phyloP scores from a whole-genome alignment of 2,329 filamentous ascomycete genomes.

The Gnomoniopsis smithogilvyi region DNA sequence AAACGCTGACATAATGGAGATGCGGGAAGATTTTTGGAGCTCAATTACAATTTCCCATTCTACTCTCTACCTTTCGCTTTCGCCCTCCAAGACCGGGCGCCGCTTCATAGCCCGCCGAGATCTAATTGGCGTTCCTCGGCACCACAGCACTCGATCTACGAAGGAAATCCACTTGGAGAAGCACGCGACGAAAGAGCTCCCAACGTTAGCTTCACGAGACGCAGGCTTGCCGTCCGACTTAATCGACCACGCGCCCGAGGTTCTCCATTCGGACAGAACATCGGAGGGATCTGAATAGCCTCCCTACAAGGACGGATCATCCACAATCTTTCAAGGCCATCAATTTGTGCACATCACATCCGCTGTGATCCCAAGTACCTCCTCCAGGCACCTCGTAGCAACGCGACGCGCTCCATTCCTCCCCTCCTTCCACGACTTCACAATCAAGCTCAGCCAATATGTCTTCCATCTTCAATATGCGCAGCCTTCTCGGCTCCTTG shows the following conservation, averaged over 20 bases:
- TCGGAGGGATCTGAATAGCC: too few relatives aligned
- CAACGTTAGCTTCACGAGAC: too few relatives aligned
- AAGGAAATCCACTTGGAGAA: too few relatives aligned
- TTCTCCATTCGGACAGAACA: too few relatives aligned
- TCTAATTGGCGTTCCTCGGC: too few relatives aligned
- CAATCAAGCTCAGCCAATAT: neutral
- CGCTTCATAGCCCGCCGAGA: neutral
- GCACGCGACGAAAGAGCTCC: too few relatives aligned
- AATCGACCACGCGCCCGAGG: too few relatives aligned
- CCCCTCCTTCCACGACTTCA: neutral
- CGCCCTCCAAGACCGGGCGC: neutral
- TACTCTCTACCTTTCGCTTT: neutral
- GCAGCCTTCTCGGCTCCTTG: conserved; percentile 10
- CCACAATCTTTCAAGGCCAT: too few relatives aligned
- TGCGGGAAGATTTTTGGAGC: neutral
- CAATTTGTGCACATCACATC: neutral
- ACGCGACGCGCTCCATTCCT: neutral
- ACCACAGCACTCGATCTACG: too few relatives aligned
- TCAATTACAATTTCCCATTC: neutral
- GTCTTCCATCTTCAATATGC: conserved; percentile 8
- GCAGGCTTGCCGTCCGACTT: too few relatives aligned
- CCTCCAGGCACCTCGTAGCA: neutral
- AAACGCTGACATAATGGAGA: too few relatives aligned
- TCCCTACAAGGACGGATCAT: too few relatives aligned
- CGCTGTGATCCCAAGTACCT: neutral